Percentiles rank a stretch among this genome's conserved stretches.
Evolutionary conservation across 169 alveolate genomes (phyloP).

Genomic region (Theileria equi): DNA sequence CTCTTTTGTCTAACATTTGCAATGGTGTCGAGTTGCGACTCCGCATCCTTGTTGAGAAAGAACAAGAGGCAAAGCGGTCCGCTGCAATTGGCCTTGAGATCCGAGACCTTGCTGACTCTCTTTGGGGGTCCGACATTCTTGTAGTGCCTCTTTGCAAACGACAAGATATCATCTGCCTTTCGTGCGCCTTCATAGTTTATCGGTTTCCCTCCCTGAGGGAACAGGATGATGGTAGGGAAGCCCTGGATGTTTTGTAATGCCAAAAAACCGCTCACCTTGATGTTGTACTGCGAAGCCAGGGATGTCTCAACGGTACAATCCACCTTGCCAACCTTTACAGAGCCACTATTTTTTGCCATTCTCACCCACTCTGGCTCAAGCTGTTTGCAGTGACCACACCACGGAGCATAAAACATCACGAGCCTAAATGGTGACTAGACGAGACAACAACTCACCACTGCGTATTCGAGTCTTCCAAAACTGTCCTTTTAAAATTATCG

Average conservation of each 20-base stretch:
- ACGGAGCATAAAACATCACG: slow-evolving; percentile 91
- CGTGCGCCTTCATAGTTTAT: slow-evolving; percentile 42
- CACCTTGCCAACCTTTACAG: slow-evolving; percentile 73
- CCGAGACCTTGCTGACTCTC: slow-evolving; percentile 22
- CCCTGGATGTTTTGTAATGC: slow-evolving; percentile 60
- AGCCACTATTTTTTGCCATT: slow-evolving; percentile 80
- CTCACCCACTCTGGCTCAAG: slow-evolving; percentile 94
- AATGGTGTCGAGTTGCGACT: slow-evolving; percentile 23
- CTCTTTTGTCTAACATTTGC: slow-evolving; percentile 21
- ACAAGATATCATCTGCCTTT: slow-evolving; percentile 51
- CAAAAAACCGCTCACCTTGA: slow-evolving; percentile 83
- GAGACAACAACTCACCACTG: slow-evolving; percentile 50
- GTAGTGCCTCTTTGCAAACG: slow-evolving; percentile 45
- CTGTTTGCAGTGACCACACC: slow-evolving; percentile 97
- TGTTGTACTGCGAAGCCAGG: slow-evolving; percentile 66
- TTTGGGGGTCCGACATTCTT: slow-evolving; percentile 48
- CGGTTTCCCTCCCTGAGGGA: slow-evolving; percentile 74
- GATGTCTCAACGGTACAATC: slow-evolving; percentile 74
- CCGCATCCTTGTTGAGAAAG: slow-evolving; percentile 33
- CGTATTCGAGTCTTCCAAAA: slow-evolving; percentile 70
- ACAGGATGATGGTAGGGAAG: slow-evolving; percentile 70
- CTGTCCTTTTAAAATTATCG: slow-evolving; percentile 65
- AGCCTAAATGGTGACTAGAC: slow-evolving; percentile 56
- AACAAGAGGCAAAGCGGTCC: slow-evolving; percentile 60
- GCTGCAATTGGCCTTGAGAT: slow-evolving; percentile 45